Evolutionary conservation across 352 stramenopile genomes (phyloP), one percentile per base, ranked within the genome.

Genomic region (Phytopythium vexans): DNA sequence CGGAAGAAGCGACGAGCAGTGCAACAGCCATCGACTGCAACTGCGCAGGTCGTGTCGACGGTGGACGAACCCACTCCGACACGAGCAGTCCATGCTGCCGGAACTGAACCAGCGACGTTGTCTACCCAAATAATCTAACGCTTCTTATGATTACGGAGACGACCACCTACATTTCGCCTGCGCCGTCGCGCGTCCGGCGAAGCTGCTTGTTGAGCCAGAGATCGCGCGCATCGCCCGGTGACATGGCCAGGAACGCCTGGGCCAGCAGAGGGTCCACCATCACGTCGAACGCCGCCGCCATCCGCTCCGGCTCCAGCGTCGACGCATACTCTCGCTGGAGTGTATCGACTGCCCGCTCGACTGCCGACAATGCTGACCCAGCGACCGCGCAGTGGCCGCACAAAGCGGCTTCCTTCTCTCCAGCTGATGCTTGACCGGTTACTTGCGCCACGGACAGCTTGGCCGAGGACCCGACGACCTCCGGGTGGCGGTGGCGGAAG

Each of bases 401-500:
- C 43, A 27, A 27, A 27, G 21, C 21, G 21, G 21, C 21, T 27
- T 27, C 21, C 21, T 27, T 27, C 21, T 27, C 21, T 27, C 21
- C 21, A 27, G 21, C 21, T 27, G 21, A 27, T 27, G 21, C 21
- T 27, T 27, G 21, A 27, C 21, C 21, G 21, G 21, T 27, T 27
- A 27, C 21, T 27, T 27, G 21, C 21, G 21, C 37, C 46, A 65
- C 27, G 15, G 51, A 40, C 9, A 65, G 40, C 44, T 65, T 53
- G 41, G 53, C 49, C 34, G 53, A 53, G 37, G 49, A 15, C 1
- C 59, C 59, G 11, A 49, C 43, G 8, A 67, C 49, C 39, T 59
- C 38, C 1, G 54, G 44, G 16, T 59, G 48, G 10, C 54, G 51
- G 11, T 56, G 54, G 48, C 59, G 39, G 41, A 63, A 67, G 32